Conservation (phyloP, 257 asterid species). For the Buddleja alternifolia region DNA sequence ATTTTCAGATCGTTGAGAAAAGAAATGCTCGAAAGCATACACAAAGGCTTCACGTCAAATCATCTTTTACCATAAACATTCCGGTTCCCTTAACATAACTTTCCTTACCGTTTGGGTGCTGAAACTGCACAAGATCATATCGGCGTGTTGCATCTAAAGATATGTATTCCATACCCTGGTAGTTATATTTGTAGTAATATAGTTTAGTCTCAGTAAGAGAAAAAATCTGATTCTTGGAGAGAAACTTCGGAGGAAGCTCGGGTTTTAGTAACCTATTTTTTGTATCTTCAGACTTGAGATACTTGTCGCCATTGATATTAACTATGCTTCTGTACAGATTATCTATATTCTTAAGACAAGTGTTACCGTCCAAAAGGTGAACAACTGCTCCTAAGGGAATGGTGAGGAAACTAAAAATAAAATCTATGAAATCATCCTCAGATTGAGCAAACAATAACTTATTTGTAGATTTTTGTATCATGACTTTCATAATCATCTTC, state of each 20-base stretch:
- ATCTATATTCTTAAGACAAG: conserved; percentile 1
- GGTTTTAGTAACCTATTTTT: no score
- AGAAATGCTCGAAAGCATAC: neutral
- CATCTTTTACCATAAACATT: conserved; percentile 16
- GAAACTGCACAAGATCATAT: no score
- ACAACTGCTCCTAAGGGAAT: conserved; percentile 18
- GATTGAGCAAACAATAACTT: conserved; percentile 26
- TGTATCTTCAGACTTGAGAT: neutral
- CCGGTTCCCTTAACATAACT: neutral
- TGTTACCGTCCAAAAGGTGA: neutral
- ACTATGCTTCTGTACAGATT: conserved; percentile 7
- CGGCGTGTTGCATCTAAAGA: no score
- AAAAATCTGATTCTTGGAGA: neutral
- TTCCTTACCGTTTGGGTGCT: neutral
- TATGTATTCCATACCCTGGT: no score
- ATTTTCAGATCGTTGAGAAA: neutral
- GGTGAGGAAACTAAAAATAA: conserved; percentile 16
- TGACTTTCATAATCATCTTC: conserved; percentile 11
- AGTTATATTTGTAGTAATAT: neutral
- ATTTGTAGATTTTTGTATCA: conserved; percentile 11
- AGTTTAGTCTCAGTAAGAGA: neutral
- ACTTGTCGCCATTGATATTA: neutral
- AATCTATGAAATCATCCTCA: neutral
- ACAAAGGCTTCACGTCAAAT: conserved; percentile 10
- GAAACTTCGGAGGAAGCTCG: neutral